Conservation (phyloP, 228 moss, liverwort and hornwort species). For the Sphagnum magellanicum region DNA sequence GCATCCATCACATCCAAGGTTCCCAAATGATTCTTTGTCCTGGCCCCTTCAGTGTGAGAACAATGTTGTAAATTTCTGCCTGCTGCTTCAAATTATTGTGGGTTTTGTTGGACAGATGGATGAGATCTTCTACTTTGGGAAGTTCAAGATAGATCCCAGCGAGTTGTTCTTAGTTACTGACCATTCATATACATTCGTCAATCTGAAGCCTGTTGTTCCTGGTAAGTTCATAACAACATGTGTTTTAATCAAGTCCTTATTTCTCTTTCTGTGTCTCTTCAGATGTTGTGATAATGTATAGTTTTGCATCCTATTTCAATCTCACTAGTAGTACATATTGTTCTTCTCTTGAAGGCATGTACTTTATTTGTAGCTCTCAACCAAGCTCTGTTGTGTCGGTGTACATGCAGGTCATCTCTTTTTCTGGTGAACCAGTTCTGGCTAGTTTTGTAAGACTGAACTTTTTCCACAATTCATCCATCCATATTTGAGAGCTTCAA, state of each 20-base stretch:
- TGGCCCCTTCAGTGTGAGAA: too few species aligned
- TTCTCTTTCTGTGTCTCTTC: slow-evolving; percentile 6
- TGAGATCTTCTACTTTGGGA: slow-evolving; percentile 55
- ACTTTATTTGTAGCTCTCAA: not conserved
- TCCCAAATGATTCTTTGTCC: too few species aligned
- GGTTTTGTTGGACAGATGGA: slow-evolving; percentile 40
- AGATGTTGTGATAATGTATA: not conserved
- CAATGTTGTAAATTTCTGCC: too few species aligned
- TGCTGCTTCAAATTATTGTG: not conserved
- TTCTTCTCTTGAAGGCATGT: not conserved
- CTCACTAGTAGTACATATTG: not conserved
- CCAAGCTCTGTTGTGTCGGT: slow-evolving; percentile 1
- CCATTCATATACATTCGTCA: slow-evolving; percentile 76
- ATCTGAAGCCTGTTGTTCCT: slow-evolving; percentile 94
- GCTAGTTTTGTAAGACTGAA: too few species aligned
- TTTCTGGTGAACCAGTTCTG: slow-evolving; percentile 11
- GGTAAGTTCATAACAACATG: slow-evolving; percentile 32
- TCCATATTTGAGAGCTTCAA: slow-evolving; percentile 3
- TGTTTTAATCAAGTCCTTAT: too few species aligned
- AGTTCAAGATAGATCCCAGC: slow-evolving; percentile 49
- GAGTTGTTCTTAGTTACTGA: slow-evolving; percentile 72
- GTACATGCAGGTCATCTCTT: slow-evolving; percentile 97
- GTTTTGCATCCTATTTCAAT: not conserved
- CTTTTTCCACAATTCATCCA: slow-evolving; percentile 2
- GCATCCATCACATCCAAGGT: too few species aligned